phyloP scores from a whole-genome alignment of 768 basidiomycete species.

The Suillus americanus region DNA sequence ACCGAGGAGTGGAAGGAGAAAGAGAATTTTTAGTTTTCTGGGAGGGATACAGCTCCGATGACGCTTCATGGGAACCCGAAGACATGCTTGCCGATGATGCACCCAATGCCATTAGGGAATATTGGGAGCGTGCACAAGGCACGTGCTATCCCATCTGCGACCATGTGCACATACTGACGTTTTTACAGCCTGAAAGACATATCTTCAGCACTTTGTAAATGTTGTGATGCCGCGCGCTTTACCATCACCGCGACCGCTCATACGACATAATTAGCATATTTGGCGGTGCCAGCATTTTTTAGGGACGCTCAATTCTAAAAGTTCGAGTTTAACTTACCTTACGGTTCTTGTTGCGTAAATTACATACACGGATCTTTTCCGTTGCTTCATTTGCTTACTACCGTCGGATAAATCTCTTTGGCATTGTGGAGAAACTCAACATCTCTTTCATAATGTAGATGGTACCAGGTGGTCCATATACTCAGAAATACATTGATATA shows the following conservation, averaged over 20 bases:
- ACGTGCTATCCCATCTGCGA: neutral
- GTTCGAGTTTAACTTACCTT: neutral
- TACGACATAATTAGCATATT: neutral
- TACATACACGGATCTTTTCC: neutral
- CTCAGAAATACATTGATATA: slow-evolving; percentile 1
- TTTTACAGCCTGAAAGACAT: neutral
- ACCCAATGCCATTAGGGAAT: slow-evolving; percentile 43
- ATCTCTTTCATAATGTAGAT: neutral
- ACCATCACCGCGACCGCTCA: neutral
- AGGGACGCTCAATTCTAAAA: neutral
- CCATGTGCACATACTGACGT: neutral
- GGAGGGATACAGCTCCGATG: slow-evolving; percentile 49
- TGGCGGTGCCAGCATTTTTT: neutral
- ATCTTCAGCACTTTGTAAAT: neutral
- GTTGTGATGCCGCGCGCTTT: neutral
- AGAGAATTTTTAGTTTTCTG: slow-evolving; percentile 52
- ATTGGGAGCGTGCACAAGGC: slow-evolving; percentile 25
- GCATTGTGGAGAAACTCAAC: neutral
- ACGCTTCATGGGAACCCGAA: slow-evolving; percentile 63
- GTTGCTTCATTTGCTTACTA: neutral
- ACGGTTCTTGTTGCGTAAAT: neutral
- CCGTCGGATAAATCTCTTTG: neutral
- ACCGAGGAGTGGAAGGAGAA: slow-evolving; percentile 36
- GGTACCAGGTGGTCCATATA: neutral
- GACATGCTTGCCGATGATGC: slow-evolving; percentile 47